Evolutionary conservation across 164 flowering plant genomes (phyloP), one percentile per base, ranked within the genome.

Genomic region (Buxus sempervirens): DNA sequence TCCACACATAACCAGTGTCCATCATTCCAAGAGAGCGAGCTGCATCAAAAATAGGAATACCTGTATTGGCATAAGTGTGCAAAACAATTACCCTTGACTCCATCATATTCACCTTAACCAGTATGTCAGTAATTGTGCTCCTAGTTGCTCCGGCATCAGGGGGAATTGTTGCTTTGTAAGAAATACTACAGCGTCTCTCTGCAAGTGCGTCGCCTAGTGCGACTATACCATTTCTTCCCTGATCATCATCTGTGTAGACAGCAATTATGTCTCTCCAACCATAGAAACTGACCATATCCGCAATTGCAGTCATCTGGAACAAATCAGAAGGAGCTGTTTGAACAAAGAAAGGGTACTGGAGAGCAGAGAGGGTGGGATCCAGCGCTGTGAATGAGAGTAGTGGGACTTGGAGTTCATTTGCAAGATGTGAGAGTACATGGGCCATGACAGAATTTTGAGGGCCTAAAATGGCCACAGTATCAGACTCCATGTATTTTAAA

Each of bases 301-400:
- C 88, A 53, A 88, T 83, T 56, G 90, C 92, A 38, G 80, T 66
- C 87, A 88, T 84, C 77, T 81, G 88, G 70, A 77, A 88, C 54
- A 76, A 64, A 67, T 87, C 88, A 60, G 60, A 82, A 14, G 90
- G 91, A 16, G 92, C 88, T 4, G 92, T 88, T 69, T 85, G 90
- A 54, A 85, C 64, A 68, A 88, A 85, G 72, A 74, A 88, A 16
- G 92, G 92, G 66, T 74, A 85, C 59, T 88, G 92, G 62, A 85
- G 85, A 67, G 86, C 76, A 5, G 89, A 70, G 18, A 88, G 79
- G 53, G 79, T 75, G 6, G 90, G 92, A 62, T 88, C 92, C 51
- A 83, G 72, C 1, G 92, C 90, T 9, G 88, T 84, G 77, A 84
- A 88, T n/a, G 92, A 85, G 64, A 88, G 63, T 22, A 88, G 27